These are phyloP conservation scores for Fusarium cyanostomum DNA, from an alignment of 2,329 filamentous ascomycete genomes.

Conservation along the genomic window DNA sequence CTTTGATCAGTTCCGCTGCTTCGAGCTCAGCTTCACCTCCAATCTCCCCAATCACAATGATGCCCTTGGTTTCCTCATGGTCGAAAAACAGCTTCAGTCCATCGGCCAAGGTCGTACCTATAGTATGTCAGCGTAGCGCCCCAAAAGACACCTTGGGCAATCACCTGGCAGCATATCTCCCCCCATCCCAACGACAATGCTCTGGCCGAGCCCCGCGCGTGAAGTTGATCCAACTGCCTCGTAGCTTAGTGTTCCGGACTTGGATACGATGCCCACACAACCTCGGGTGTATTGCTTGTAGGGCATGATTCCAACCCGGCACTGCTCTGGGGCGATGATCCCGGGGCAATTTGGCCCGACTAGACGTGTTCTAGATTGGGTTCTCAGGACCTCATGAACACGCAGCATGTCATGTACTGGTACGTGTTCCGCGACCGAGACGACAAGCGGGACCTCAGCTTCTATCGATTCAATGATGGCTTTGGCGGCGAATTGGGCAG, in stretches of 20 bases:
- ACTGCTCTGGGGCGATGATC: conserved; percentile 79
- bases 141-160: fast-evolving
- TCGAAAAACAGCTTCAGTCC: conserved; percentile 73
- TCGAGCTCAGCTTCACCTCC: conserved; percentile 75
- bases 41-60: conserved; percentile 77
- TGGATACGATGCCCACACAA: conserved; percentile 79
- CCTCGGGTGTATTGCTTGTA: conserved; percentile 60
- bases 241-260: conserved; percentile 82
- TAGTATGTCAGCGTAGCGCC: background rate
- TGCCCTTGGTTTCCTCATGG: conserved; percentile 74
- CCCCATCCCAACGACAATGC: conserved; percentile 79
- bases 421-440: conserved; percentile 83
- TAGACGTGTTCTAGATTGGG: conserved; percentile 75
- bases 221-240: conserved; percentile 81
- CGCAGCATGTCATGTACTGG: conserved; percentile 81
- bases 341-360: conserved; percentile 85
- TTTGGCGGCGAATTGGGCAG: conserved; percentile 70
- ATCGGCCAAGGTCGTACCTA: conserved; percentile 74
- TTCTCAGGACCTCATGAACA: conserved; percentile 73
- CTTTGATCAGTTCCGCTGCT: conserved; percentile 75
- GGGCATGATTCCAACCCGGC: conserved; percentile 57
- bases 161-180: conserved; percentile 76
- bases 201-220: conserved; percentile 78
- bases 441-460: conserved; percentile 79
- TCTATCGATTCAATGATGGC: conserved; percentile 81